phyloP scores from a whole-genome alignment of 2,329 filamentous ascomycete genomes.

The Fusarium ambrosium region DNA sequence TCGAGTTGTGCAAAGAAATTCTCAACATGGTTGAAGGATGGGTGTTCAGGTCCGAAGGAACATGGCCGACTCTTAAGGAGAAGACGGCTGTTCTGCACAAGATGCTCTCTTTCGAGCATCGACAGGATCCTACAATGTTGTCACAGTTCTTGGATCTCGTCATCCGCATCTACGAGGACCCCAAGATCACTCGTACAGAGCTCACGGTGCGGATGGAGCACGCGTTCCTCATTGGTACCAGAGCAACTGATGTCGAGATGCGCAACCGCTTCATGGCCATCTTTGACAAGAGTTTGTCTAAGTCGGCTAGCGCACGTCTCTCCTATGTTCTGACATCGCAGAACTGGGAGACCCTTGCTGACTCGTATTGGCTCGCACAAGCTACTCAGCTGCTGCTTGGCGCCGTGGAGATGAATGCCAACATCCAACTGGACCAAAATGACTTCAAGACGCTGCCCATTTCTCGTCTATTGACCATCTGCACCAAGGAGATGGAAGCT shows the following conservation, averaged over 20 bases:
- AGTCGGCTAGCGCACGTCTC: constrained; percentile 88
- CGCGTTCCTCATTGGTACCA: constrained; percentile 94
- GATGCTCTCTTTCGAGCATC: constrained; percentile 95
- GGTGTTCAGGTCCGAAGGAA: constrained; percentile 96
- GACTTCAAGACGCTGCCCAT: constrained; percentile 86
- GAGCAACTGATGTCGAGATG: constrained; percentile 96
- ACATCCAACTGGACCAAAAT: constrained; percentile 82
- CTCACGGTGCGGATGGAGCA: constrained; percentile 98
- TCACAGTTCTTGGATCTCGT: constrained; percentile 96
- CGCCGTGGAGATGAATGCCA: constrained; percentile 86
- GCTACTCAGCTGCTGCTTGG: constrained; percentile 94
- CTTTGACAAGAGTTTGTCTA: constrained; percentile 94
- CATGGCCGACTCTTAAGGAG: constrained; percentile 97
- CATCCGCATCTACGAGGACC: constrained; percentile 97
- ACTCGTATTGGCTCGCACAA: constrained; percentile 97
- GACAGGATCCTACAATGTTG: constrained; percentile 85
- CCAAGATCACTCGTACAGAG: constrained; percentile 94
- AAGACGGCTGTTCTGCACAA: constrained; percentile 99
- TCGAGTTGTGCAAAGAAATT: constrained; percentile 90
- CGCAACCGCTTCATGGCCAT: constrained; percentile 96
- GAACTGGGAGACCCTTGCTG: constrained; percentile 95
- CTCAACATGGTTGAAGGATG: constrained; percentile 93
- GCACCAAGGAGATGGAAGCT: constrained; percentile 81
- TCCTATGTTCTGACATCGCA: constrained; percentile 91
- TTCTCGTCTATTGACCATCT: constrained; percentile 79